These are phyloP conservation scores for Micractinium sp. DNA, from an alignment of 139 green algal species.

Conservation along the genomic window DNA sequence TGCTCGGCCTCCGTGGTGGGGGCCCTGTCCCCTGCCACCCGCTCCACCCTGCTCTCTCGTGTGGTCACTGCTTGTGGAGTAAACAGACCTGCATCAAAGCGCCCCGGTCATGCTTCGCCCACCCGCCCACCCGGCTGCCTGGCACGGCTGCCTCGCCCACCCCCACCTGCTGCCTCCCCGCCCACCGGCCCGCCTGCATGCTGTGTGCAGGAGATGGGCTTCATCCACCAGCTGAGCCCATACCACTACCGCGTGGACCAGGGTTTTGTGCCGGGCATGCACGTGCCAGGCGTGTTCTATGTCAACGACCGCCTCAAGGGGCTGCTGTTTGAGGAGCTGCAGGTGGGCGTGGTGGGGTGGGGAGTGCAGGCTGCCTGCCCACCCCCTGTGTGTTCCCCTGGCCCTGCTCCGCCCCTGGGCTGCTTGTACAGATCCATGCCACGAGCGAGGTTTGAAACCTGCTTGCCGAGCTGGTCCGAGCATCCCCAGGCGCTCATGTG, in stretches of 20 bases:
- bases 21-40: no score
- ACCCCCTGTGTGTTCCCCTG: not conserved
- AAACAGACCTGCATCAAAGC: no score
- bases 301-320: slow-evolving; percentile 78
- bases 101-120: no score
- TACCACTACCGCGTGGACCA: slow-evolving; percentile 81
- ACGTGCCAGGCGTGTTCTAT: slow-evolving; percentile 81
- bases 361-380: no score
- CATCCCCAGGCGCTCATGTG: not conserved
- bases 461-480: no score
- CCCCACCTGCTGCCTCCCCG: not conserved
- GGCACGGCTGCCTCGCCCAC: not conserved
- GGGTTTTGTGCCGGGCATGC: slow-evolving; percentile 90
- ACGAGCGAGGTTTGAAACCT: no score
- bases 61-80: no score
- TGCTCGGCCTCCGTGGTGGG: not conserved
- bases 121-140: not conserved
- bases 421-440: not conserved
- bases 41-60: not conserved
- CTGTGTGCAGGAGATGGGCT: slow-evolving; percentile 41
- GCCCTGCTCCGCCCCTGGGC: not conserved
- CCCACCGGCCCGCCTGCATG: not conserved
- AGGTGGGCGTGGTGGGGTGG: not conserved
- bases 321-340: slow-evolving; percentile 87
- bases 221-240: slow-evolving; percentile 59